Evolutionary conservation across 2,329 filamentous ascomycete genomes (phyloP).

Genomic region (Cladosporium sphaerospermum): DNA sequence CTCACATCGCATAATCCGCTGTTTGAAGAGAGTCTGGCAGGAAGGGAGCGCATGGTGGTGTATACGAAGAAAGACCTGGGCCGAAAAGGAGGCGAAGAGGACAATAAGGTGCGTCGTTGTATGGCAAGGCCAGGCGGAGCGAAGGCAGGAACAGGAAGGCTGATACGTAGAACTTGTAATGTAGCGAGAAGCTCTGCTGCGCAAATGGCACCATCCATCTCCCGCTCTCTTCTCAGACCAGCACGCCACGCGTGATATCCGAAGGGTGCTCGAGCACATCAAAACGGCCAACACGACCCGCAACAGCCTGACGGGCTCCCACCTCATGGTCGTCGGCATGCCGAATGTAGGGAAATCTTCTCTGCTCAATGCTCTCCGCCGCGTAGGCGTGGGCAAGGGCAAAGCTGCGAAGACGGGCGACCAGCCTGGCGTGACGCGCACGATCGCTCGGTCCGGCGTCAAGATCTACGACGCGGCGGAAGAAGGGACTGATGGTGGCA

Average conservation of each 20-base stretch:
- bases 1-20: conserved; percentile 83
- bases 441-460: conserved; percentile 67
- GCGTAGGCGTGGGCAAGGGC: conserved; percentile 55
- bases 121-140: conserved; percentile 11
- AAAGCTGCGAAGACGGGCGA: conserved; percentile 79
- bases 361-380: conserved; percentile 79
- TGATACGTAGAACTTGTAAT: conserved; percentile 25
- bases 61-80: conserved; percentile 87
- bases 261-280: conserved; percentile 45
- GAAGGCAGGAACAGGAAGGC: not conserved
- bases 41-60: conserved; percentile 69
- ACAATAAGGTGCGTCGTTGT: conserved; percentile 23
- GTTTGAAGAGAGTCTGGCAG: conserved; percentile 71
- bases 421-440: conserved; percentile 84
- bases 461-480: conserved; percentile 62
- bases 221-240: conserved; percentile 49
- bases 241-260: conserved; percentile 38
- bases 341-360: conserved; percentile 96
- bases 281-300: conserved; percentile 44
- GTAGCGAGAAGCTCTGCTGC: conserved; percentile 44
- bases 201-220: conserved; percentile 48
- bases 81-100: conserved; percentile 31
- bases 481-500: conserved; percentile 46
- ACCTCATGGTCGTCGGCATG: conserved; percentile 89
- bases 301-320: conserved; percentile 69